These are phyloP conservation scores for Claviceps fusiformis DNA, from an alignment of 2,329 filamentous ascomycete genomes.

Conservation along the genomic window DNA sequence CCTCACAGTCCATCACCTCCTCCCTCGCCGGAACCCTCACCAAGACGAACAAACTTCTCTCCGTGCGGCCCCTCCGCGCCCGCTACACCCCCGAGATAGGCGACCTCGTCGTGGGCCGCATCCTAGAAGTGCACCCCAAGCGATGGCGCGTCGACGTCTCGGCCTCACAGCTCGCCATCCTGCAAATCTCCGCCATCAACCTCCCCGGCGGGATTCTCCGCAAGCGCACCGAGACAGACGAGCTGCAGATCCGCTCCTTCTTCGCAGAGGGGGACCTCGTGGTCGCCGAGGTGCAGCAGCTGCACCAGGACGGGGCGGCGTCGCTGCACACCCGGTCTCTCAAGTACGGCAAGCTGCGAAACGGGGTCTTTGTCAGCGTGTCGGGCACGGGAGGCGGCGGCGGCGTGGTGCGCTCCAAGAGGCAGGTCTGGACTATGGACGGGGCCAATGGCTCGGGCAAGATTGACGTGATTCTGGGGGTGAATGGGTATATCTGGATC, in stretches of 20 bases:
- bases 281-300: slow-evolving; percentile 84
- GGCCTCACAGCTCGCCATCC: slow-evolving; percentile 68
- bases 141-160: slow-evolving; percentile 94
- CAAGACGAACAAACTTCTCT: slow-evolving; percentile 94
- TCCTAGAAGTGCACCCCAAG: slow-evolving; percentile 84
- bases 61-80: slow-evolving; percentile 76
- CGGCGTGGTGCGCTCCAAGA: slow-evolving; percentile 68
- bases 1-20: slow-evolving; percentile 60
- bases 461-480: slow-evolving; percentile 78
- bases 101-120: slow-evolving; percentile 85
- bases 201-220: slow-evolving; percentile 85
- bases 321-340: slow-evolving; percentile 79
- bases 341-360: slow-evolving; percentile 90
- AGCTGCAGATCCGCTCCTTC: slow-evolving; percentile 93
- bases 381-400: slow-evolving; percentile 72
- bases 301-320: slow-evolving; percentile 76
- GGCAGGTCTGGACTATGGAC: slow-evolving; percentile 79
- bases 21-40: slow-evolving; percentile 83
- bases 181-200: slow-evolving; percentile 85
- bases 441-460: slow-evolving; percentile 41
- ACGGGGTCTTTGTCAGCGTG: slow-evolving; percentile 79
- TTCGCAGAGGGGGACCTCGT: slow-evolving; percentile 91
- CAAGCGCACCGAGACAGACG: slow-evolving; percentile 86
- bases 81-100: slow-evolving; percentile 94
- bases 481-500: slow-evolving; percentile 97